Conservation (phyloP, 345 rosid genomes). For the Brassica juncea region DNA sequence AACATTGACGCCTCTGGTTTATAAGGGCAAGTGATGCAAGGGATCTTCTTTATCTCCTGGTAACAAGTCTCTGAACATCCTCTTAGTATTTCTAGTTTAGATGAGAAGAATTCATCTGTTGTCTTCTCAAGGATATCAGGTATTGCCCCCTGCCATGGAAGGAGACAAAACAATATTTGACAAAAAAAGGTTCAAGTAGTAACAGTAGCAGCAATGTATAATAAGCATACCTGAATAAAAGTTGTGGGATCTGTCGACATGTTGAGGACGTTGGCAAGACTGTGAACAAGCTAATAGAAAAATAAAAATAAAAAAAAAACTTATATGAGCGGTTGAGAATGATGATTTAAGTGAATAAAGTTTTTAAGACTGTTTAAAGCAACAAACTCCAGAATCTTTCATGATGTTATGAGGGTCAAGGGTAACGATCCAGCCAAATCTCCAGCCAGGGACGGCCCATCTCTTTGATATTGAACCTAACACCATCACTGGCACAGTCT, state of each 20-base stretch:
- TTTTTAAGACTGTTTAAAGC: neutral
- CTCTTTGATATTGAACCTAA: conserved; percentile 59
- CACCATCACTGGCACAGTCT: conserved; percentile 50
- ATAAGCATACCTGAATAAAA: conserved; percentile 51
- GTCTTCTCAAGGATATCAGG: conserved; percentile 49
- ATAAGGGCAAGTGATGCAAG: conserved; percentile 48
- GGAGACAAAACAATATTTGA: neutral
- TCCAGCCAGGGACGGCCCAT: conserved; percentile 64
- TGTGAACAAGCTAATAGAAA: conserved; percentile 14
- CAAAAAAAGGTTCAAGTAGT: neutral
- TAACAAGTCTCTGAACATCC: conserved; percentile 42
- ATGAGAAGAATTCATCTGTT: conserved; percentile 45
- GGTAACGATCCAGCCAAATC: conserved; percentile 55
- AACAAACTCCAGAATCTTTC: conserved; percentile 42
- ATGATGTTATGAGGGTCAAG: conserved; percentile 46
- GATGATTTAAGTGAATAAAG: neutral
- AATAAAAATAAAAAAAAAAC: neutral
- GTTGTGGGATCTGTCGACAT: conserved; percentile 45
- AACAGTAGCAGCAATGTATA: neutral
- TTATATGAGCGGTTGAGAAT: neutral
- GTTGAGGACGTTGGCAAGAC: conserved; percentile 28
- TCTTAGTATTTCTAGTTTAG: conserved; percentile 19
- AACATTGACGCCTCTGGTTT: conserved; percentile 56
- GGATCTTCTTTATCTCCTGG: conserved; percentile 45
- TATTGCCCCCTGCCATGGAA: conserved; percentile 18